These are phyloP conservation scores for Mycena pura DNA, from an alignment of 768 basidiomycete species.

Conservation along the genomic window DNA sequence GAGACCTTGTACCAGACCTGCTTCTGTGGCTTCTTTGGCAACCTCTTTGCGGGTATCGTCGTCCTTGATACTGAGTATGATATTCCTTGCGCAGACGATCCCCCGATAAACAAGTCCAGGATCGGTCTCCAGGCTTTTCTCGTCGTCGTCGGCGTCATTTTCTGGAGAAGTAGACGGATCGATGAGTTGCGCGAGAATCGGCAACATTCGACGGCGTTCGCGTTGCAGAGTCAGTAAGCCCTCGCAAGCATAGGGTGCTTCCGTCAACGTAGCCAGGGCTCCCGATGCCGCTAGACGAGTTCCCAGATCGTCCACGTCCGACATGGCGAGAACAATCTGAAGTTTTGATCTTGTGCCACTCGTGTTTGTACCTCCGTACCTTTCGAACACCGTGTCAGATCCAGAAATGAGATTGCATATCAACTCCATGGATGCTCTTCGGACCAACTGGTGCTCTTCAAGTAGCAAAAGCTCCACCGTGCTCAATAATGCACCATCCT, in stretches of 20 bases:
- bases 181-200: conserved; percentile 70
- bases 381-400: conserved; percentile 76
- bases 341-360: conserved; percentile 65
- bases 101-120: conserved; percentile 80
- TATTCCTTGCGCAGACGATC: conserved; percentile 73
- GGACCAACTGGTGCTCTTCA: conserved; percentile 82
- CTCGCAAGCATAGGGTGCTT: conserved; percentile 63
- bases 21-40: conserved; percentile 56
- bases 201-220: conserved; percentile 68
- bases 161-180: conserved; percentile 55
- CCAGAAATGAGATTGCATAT: conserved; percentile 89
- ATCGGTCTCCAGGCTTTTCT: conserved; percentile 45
- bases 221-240: conserved; percentile 68
- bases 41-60: conserved; percentile 47
- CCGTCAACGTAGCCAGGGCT: conserved; percentile 82
- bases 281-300: conserved; percentile 93
- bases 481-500: conserved; percentile 62
- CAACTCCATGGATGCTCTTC: conserved; percentile 89
- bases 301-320: conserved; percentile 83
- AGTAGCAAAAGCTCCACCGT: conserved; percentile 77
- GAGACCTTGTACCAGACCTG: conserved; percentile 62
- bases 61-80: conserved; percentile 56
- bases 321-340: conserved; percentile 83
- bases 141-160: conserved; percentile 44
- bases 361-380: conserved; percentile 61